Evolutionary conservation across 495 filamentous ascomycete genomes (phyloP), one percentile per base, ranked within the genome.

Genomic region (Tuber umbilicatum): DNA sequence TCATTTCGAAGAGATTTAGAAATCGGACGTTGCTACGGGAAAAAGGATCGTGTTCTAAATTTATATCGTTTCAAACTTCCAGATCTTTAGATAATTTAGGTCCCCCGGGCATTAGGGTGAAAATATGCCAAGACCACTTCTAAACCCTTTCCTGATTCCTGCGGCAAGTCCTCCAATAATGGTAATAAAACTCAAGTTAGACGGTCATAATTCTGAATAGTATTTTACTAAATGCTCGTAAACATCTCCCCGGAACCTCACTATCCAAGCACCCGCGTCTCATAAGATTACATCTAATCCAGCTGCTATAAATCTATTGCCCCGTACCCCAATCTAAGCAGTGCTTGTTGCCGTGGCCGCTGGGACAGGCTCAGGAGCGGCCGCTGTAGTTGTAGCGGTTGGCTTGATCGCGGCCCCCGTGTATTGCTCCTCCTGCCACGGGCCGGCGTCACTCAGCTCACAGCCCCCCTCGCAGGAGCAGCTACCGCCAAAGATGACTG

Each of bases 391-490:
- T 37, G 78, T 47, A 71, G 75, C 19, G 21, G 73, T 64, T 19
- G 68, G 64, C 1, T 43, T 38, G 70, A 74, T 35, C 40, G 47
- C 38, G 5, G 76, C 38, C 39, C 68, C 27, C 16, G 55, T 42
- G 45, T 71, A 94, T 83, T 93, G 83, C 31, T 88, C 73, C 78
- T 98, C 94, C 74, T 91, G 88, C 94, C 94, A 98, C 47, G 94
- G 94, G 68, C 94, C 94, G 76, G 88, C 88, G 79, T 98, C 94
- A 83, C 92, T 95, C 73, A 97, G 81, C 83, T 86, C 84, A 84
- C 94, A 98, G 67, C 94, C 94, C 68, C 92, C 93, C 68, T 86
- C 84, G 82, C 94, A 98, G 71, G 90, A 79, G 84, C 94, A 98
- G 35, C 81, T 86, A 45, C 94, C 94, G 70, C 94, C 94, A 80